Evolutionary conservation across 192 early-diverging fungal species (phyloP).

Genomic region (Mortierella antarctica): DNA sequence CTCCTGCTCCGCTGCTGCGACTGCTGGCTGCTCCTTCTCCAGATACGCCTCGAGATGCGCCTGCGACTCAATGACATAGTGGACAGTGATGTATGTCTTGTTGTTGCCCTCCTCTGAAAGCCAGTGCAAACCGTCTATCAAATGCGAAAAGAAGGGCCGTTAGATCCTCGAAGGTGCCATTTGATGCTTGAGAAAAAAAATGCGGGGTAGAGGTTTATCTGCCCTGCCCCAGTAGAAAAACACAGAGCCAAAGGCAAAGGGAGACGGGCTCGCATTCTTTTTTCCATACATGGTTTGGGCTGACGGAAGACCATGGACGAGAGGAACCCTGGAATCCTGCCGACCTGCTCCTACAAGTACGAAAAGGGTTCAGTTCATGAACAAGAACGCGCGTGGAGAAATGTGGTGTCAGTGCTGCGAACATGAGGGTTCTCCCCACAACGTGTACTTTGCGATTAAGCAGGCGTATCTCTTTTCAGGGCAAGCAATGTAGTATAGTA

Average conservation of each 20-base stretch:
- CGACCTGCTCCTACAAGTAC: conserved; percentile 33
- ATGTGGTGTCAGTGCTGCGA: too few species aligned
- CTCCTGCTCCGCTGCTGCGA: conserved; percentile 46
- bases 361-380: neutral
- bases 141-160: neutral
- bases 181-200: conserved; percentile 3
- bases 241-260: conserved; percentile 3
- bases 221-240: neutral
- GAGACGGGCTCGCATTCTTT: neutral
- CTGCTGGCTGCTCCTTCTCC: conserved; percentile 22
- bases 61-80: conserved; percentile 49
- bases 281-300: conserved; percentile 46
- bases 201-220: conserved; percentile 9
- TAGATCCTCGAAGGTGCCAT: neutral
- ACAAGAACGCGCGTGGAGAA: neutral
- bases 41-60: conserved; percentile 35
- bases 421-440: too few species aligned
- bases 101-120: conserved; percentile 46
- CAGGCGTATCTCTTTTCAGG: too few species aligned
- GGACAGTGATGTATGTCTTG: conserved; percentile 52
- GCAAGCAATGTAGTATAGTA: too few species aligned
- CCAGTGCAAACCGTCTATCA: conserved; percentile 50
- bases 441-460: too few species aligned
- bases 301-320: conserved; percentile 51
- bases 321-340: conserved; percentile 36